Percentiles rank a stretch among this genome's conserved stretches.
Conservation (phyloP, 495 filamentous ascomycete species). For the Clohesyomyces aquaticus region DNA sequence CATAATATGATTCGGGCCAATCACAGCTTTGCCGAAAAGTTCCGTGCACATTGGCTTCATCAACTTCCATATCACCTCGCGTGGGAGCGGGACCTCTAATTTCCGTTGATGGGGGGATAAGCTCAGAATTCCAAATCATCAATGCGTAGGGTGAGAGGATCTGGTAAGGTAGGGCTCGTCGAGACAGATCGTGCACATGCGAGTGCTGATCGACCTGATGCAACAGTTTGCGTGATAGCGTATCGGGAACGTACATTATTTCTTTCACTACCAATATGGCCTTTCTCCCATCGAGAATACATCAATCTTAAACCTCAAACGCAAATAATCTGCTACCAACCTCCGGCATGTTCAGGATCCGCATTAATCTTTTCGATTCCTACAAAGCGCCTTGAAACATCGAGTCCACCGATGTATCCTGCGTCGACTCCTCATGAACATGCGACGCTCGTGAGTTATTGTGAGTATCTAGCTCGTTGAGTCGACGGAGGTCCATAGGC, state of each 20-base stretch:
- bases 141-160: neutral
- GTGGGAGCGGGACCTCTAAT: slow-evolving; percentile 1
- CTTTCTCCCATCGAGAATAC: too few relatives aligned
- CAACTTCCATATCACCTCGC: slow-evolving; percentile 9
- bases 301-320: too few relatives aligned
- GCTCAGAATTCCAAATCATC: slow-evolving; percentile 20
- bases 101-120: neutral
- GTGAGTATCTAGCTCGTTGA: slow-evolving; percentile 60
- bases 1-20: slow-evolving; percentile 13
- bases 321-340: neutral
- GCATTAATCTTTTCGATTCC: neutral
- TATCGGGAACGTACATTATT: too few relatives aligned
- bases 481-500: slow-evolving; percentile 65
- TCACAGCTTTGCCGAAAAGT: slow-evolving; percentile 8
- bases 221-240: too few relatives aligned
- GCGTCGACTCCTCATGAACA: slow-evolving; percentile 21
- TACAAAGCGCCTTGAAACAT: slow-evolving; percentile 25
- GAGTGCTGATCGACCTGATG: too few relatives aligned
- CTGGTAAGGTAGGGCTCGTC: neutral
- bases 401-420: slow-evolving; percentile 10
- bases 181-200: too few relatives aligned
- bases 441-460: slow-evolving; percentile 3
- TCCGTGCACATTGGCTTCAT: slow-evolving; percentile 8
- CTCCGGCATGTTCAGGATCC: neutral
- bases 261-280: too few relatives aligned